phyloP scores from a whole-genome alignment of 2,329 filamentous ascomycete species.

The Teratosphaeria zuluensis region DNA sequence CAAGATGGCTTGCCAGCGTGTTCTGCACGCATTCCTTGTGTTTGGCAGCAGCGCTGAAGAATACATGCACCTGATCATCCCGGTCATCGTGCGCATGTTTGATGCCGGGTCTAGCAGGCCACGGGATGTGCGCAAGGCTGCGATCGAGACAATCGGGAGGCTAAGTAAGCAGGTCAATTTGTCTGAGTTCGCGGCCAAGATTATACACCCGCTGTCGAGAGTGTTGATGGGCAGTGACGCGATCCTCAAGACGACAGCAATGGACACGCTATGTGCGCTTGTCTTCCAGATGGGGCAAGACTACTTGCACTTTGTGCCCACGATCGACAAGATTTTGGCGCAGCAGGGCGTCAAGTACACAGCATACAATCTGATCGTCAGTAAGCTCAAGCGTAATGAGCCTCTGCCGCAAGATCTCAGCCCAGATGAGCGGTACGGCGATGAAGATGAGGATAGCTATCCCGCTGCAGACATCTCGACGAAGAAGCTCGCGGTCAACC shows the following conservation, averaged over 20 bases:
- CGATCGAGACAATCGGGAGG: constrained; percentile 90
- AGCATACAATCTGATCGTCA: constrained; percentile 86
- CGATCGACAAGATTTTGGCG: constrained; percentile 76
- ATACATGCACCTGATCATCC: constrained; percentile 98
- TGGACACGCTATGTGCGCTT: constrained; percentile 89
- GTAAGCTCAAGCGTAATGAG: constrained; percentile 89
- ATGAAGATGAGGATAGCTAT: constrained; percentile 64
- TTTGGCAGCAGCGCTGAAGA: constrained; percentile 94
- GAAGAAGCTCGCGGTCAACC: constrained; percentile 94
- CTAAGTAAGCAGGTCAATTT: constrained; percentile 94
- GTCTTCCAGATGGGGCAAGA: constrained; percentile 95
- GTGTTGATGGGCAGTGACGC: constrained; percentile 67
- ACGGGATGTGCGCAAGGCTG: constrained; percentile 69
- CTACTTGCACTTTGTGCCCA: constrained; percentile 87
- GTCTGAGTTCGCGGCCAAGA: constrained; percentile 91
- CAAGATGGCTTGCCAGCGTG: constrained; percentile 40
- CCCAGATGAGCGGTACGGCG: constrained; percentile 64
- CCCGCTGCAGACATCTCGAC: constrained; percentile 69
- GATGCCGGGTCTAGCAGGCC: constrained; percentile 51
- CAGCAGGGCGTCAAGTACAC: constrained; percentile 74
- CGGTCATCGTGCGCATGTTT: constrained; percentile 87
- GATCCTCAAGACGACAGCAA: constrained; percentile 64
- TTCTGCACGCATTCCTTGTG: constrained; percentile 88
- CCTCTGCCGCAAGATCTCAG: constrained; percentile 90
- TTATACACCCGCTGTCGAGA: constrained; percentile 84